Evolutionary conservation across 441 rosid species (phyloP).

Genomic region (Populus hybrid): DNA sequence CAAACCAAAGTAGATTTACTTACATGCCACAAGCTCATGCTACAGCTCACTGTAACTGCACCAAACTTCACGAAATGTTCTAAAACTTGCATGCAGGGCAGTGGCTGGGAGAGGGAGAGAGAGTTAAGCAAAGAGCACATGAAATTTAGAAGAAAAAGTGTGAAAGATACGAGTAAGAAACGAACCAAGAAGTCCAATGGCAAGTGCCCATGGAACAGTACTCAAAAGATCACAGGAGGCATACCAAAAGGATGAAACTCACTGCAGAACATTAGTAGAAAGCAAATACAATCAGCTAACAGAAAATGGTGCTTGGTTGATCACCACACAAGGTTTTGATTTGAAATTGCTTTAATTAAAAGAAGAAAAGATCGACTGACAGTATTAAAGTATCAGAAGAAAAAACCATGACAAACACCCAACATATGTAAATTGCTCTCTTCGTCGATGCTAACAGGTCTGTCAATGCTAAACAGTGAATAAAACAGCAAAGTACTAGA

Average conservation of each 20-base stretch:
- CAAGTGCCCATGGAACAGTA: conserved; percentile 65
- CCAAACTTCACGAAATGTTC: conserved; percentile 95
- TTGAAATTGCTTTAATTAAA: conserved; percentile 4
- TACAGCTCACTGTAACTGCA: conserved; percentile 93
- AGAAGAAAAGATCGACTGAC: background rate
- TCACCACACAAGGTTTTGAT: conserved; percentile 4
- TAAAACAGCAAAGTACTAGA: conserved; percentile 10
- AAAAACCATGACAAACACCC: conserved; percentile 77
- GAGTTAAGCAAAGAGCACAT: background rate
- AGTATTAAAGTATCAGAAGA: conserved; percentile 51
- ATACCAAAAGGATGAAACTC: conserved; percentile 76
- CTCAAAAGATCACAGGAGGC: conserved; percentile 77
- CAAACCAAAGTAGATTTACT: conserved; percentile 13
- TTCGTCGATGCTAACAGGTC: conserved; percentile 87
- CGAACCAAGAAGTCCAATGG: conserved; percentile 82
- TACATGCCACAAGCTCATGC: conserved; percentile 28
- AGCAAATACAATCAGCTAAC: conserved; percentile 7
- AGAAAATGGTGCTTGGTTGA: background rate
- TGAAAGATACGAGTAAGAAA: conserved; percentile 8
- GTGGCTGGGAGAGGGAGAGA: conserved; percentile 46
- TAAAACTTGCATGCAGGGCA: conserved; percentile 81
- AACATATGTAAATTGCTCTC: conserved; percentile 76
- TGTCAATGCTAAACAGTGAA: conserved; percentile 34
- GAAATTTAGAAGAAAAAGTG: conserved; percentile 3
- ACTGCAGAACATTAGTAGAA: conserved; percentile 32